These are phyloP conservation scores for Orbilia blumenaviensis DNA, from an alignment of 2,329 filamentous ascomycete species.

Conservation along the genomic window DNA sequence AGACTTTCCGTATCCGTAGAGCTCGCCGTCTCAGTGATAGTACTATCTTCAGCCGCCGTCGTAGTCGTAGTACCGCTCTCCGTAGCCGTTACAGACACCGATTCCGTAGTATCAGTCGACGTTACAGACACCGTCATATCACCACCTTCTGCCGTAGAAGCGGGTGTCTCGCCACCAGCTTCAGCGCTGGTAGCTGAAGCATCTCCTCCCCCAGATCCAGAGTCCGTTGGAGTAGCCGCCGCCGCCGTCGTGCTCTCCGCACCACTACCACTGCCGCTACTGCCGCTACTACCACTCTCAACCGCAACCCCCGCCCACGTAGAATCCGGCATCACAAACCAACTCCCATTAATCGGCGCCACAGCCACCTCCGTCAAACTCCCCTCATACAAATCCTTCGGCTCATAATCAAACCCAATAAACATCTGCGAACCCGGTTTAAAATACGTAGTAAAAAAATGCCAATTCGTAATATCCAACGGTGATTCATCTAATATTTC, in stretches of 20 bases:
- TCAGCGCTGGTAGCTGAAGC: not conserved
- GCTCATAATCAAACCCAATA: conserved; percentile 49
- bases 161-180: not conserved
- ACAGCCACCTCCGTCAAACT: conserved; percentile 7
- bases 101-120: not conserved
- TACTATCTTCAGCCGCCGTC: not conserved
- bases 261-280: not conserved
- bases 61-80: not conserved
- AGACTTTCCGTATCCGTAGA: not conserved
- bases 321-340: conserved; percentile 46
- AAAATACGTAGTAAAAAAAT: conserved; percentile 50
- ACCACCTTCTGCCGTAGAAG: not conserved
- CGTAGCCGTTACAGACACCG: not conserved
- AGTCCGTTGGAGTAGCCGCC: not conserved
- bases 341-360: conserved; percentile 40
- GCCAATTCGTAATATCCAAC: conserved; percentile 33
- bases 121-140: not conserved
- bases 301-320: conserved; percentile 15
- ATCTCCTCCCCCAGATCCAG: not conserved
- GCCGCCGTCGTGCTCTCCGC: not conserved
- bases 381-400: conserved; percentile 18
- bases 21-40: not conserved
- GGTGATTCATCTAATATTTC: conserved; percentile 13
- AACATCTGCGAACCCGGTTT: conserved; percentile 47
- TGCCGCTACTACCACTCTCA: not conserved